Evolutionary conservation across 1,139 yeast species (phyloP).

Genomic region (Yarrowia galli): DNA sequence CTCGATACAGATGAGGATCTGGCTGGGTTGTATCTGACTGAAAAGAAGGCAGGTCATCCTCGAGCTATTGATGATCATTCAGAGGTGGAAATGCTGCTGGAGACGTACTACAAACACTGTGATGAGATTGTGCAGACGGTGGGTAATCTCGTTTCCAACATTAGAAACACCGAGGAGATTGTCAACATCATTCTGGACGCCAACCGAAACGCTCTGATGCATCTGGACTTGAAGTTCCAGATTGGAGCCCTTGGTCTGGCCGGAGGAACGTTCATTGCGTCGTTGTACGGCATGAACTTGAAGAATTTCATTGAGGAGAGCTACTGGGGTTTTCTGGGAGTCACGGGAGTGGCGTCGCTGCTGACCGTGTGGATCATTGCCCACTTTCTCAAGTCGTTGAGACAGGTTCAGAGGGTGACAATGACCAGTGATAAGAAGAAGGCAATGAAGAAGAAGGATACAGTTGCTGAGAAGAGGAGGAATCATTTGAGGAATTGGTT

Average conservation of each 20-base stretch:
- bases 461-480: slow-evolving; percentile 7
- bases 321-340: slow-evolving; percentile 67
- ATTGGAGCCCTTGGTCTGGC: slow-evolving; percentile 89
- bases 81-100: slow-evolving; percentile 92
- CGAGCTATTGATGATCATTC: slow-evolving; percentile 52
- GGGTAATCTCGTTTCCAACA: slow-evolving; percentile 81
- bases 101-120: slow-evolving; percentile 91
- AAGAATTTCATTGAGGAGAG: slow-evolving; percentile 90
- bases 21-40: slow-evolving; percentile 80
- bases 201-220: slow-evolving; percentile 92
- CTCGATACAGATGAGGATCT: slow-evolving; percentile 92
- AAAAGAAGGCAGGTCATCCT: slow-evolving; percentile 51
- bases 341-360: slow-evolving; percentile 59
- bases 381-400: slow-evolving; percentile 56
- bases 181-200: slow-evolving; percentile 95
- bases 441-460: slow-evolving; percentile 23
- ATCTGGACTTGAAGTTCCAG: slow-evolving; percentile 84
- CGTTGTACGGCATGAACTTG: slow-evolving; percentile 95
- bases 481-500: slow-evolving; percentile 29
- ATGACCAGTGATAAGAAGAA: slow-evolving; percentile 57
- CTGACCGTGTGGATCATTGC: slow-evolving; percentile 54
- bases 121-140: slow-evolving; percentile 97
- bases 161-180: slow-evolving; percentile 93
- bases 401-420: slow-evolving; percentile 67
- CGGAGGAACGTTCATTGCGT: slow-evolving; percentile 82